Conservation (phyloP, 2,329 filamentous ascomycete genomes). For the Aspergillus udagawae region DNA sequence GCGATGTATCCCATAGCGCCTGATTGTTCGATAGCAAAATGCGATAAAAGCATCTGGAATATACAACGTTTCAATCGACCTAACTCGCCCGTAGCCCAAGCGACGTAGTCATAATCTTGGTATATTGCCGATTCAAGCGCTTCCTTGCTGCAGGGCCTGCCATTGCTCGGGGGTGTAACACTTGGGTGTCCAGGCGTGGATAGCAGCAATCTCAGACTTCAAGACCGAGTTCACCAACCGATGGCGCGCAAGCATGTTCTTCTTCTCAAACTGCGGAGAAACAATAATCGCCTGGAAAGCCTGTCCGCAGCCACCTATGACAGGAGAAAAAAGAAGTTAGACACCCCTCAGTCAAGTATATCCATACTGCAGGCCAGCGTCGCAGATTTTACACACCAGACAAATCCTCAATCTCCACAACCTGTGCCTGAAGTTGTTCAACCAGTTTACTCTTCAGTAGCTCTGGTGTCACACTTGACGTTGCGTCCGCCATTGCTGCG, state of each 20-base stretch:
- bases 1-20: not conserved
- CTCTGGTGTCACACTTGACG: conserved; percentile 66
- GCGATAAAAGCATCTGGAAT: conserved; percentile 5
- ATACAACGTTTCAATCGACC: conserved; percentile 6
- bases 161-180: conserved; percentile 90
- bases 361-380: not conserved
- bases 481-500: conserved; percentile 42
- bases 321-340: conserved; percentile 1
- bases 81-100: not conserved
- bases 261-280: conserved; percentile 65
- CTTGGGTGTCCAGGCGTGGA: conserved; percentile 93
- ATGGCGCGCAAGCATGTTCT: conserved; percentile 77
- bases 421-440: conserved; percentile 65
- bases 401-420: conserved; percentile 88
- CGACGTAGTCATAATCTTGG: not conserved
- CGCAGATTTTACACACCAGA: conserved; percentile 60
- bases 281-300: conserved; percentile 68
- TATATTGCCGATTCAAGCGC: conserved; percentile 5
- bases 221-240: conserved; percentile 78
- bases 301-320: conserved; percentile 64
- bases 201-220: conserved; percentile 81
- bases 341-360: conserved; percentile 3
- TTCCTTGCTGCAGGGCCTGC: conserved; percentile 59
- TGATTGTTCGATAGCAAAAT: not conserved
- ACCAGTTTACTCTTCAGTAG: conserved; percentile 65